These are phyloP conservation scores for Blastobotrys illinoisensis DNA, from an alignment of 1,139 yeast species.

Conservation along the genomic window DNA sequence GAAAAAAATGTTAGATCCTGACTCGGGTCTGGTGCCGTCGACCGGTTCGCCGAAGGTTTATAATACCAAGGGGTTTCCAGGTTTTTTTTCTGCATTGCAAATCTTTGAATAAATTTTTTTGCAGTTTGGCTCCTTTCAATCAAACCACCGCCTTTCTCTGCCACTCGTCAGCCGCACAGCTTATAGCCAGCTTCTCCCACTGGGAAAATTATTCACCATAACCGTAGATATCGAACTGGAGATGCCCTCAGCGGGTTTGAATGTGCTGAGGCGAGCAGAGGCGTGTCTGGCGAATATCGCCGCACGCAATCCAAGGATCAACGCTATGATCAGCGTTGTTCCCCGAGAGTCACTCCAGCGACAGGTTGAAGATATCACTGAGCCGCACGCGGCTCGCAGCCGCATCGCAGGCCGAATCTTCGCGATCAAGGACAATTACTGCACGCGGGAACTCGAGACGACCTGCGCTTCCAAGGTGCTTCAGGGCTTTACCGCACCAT, in stretches of 20 bases:
- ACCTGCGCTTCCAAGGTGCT: constrained; percentile 67
- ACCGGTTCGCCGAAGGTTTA: not conserved
- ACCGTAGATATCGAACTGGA: not conserved
- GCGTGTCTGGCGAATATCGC: constrained; percentile 25
- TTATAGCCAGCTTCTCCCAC: not conserved
- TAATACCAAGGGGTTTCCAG: not conserved
- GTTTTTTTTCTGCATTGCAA: not conserved
- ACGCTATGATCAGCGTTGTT: constrained; percentile 31
- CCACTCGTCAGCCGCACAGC: not conserved
- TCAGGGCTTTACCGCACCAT: constrained; percentile 61
- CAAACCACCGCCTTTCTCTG: too few species aligned
- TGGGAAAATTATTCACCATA: not conserved
- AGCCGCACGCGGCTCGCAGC: not conserved
- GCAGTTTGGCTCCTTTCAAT: not conserved
- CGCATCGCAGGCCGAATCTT: constrained; percentile 27
- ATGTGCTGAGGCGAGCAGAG: constrained; percentile 19
- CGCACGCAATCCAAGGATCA: constrained; percentile 26
- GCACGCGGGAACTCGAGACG: constrained; percentile 57
- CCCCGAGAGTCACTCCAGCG: constrained; percentile 14
- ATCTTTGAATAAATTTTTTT: not conserved
- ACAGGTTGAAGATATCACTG: constrained; percentile 9
- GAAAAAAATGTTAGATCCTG: not conserved
- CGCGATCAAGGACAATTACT: constrained; percentile 75
- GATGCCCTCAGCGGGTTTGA: not conserved
- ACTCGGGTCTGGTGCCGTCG: not conserved